phyloP scores from a whole-genome alignment of 176 grass and related monocot genomes.

The Neostapfia colusana region DNA sequence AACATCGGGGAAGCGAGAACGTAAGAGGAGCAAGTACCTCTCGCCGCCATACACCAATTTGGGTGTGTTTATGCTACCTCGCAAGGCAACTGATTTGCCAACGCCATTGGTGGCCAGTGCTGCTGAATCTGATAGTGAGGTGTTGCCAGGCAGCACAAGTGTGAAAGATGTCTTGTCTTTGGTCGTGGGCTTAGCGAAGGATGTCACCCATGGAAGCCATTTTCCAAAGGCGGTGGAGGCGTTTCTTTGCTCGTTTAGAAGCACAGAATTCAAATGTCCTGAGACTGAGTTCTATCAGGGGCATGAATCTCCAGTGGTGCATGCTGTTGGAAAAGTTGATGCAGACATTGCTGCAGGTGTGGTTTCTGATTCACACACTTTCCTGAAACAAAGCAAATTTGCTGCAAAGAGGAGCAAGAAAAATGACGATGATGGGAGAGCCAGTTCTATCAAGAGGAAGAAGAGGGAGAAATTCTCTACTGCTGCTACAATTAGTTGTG shows the following conservation, averaged over 20 bases:
- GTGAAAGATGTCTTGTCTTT: conserved; percentile 34
- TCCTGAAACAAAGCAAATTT: conserved; percentile 27
- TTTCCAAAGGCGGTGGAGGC: conserved; percentile 25
- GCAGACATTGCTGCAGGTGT: background rate
- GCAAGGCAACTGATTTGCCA: conserved; percentile 25
- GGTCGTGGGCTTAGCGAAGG: conserved; percentile 28
- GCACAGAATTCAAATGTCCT: conserved; percentile 30
- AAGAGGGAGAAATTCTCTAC: conserved; percentile 22
- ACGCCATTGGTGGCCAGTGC: background rate
- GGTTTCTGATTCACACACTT: background rate
- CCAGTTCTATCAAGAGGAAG: conserved; percentile 11
- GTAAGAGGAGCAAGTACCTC: conserved; percentile 90
- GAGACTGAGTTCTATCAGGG: conserved; percentile 17
- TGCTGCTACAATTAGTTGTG: background rate
- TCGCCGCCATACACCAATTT: conserved; percentile 67
- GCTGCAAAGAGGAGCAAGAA: conserved; percentile 32
- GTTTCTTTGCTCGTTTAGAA: conserved; percentile 60
- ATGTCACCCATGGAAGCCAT: conserved; percentile 15
- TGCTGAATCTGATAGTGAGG: conserved; percentile 21
- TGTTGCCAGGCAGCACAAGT: background rate
- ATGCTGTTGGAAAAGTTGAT: background rate
- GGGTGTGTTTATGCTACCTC: background rate
- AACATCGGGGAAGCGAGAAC: conserved; percentile 46
- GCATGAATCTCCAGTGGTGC: conserved; percentile 3
- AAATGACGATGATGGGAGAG: conserved; percentile 25